Conservation (phyloP, 805 yeast species). For the Saturnispora zaruensis region DNA sequence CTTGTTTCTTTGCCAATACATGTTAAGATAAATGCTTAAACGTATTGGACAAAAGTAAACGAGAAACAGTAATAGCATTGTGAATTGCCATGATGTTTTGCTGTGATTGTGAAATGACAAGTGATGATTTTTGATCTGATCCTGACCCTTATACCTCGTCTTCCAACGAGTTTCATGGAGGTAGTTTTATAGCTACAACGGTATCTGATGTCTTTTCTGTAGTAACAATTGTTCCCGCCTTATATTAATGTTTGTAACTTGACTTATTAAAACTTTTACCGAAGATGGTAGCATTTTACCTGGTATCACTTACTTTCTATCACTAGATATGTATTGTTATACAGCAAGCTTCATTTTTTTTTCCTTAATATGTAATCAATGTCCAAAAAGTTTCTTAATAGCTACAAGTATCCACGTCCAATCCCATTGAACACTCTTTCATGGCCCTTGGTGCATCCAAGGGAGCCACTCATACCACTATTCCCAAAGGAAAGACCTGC, state of each 20-base stretch:
- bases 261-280: too few relatives aligned
- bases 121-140: slow-evolving; percentile 15
- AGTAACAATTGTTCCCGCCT: neutral
- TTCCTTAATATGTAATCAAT: slow-evolving; percentile 1
- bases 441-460: slow-evolving; percentile 2
- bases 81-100: neutral
- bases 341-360: neutral
- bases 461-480: neutral
- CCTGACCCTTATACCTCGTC: slow-evolving; percentile 19
- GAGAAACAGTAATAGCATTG: neutral
- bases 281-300: too few relatives aligned
- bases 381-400: slow-evolving; percentile 8
- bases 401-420: slow-evolving; percentile 11
- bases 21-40: neutral
- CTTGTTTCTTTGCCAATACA: neutral
- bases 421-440: slow-evolving; percentile 7
- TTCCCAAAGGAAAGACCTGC: neutral
- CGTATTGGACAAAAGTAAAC: neutral
- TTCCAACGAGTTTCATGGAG: slow-evolving; percentile 19
- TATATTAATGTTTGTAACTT: neutral
- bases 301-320: too few relatives aligned
- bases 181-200: slow-evolving; percentile 30
- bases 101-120: neutral
- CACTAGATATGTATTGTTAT: neutral
- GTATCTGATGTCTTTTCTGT: slow-evolving; percentile 25